Conservation (phyloP, 2,329 filamentous ascomycete genomes). For the Alternaria triticina region DNA sequence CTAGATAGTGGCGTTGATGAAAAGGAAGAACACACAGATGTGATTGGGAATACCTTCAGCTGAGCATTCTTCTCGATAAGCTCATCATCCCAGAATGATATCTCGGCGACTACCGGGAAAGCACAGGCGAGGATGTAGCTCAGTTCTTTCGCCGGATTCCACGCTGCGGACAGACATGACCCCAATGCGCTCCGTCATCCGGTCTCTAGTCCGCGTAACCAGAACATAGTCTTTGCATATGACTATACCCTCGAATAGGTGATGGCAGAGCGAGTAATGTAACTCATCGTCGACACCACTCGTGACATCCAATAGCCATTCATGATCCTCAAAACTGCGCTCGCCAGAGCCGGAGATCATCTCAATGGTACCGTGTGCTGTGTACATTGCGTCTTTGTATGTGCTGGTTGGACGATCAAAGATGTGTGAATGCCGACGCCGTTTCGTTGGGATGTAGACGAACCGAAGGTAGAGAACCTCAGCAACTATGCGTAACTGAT, state of each 20-base stretch:
- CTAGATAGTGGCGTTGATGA: neutral
- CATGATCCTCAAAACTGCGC: neutral
- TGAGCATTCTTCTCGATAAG: neutral
- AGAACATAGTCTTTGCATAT: neutral
- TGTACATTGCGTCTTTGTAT: neutral
- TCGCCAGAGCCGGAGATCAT: neutral
- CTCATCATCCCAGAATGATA: neutral
- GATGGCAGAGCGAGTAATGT: neutral
- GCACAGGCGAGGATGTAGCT: neutral
- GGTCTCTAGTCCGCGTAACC: neutral
- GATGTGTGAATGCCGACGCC: neutral
- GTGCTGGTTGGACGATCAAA: neutral
- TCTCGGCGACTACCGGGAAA: neutral
- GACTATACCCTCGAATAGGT: neutral
- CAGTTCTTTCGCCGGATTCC: neutral
- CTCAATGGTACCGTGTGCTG: neutral
- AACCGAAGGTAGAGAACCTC: neutral
- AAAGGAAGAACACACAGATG: neutral
- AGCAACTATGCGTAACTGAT: neutral
- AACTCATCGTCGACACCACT: neutral
- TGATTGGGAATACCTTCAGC: neutral
- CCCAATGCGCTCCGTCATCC: neutral
- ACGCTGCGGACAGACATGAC: neutral
- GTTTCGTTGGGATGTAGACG: neutral
- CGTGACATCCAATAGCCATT: neutral